Percentiles rank a stretch among this genome's conserved stretches.
These are phyloP conservation scores for Penicillium digitatum DNA, from an alignment of 2,329 filamentous ascomycete genomes.

Conservation along the genomic window DNA sequence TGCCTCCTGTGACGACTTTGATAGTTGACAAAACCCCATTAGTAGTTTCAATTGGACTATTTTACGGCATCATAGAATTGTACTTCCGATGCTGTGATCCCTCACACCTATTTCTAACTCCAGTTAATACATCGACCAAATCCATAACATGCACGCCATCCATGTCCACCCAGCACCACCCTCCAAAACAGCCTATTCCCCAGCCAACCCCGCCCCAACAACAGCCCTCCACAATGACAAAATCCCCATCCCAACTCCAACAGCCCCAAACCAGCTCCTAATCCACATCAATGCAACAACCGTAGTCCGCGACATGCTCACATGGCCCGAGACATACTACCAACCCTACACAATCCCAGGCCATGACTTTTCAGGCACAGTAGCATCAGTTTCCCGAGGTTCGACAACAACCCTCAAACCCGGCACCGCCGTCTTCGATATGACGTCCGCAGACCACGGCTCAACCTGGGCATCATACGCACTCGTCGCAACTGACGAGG, in stretches of 20 bases:
- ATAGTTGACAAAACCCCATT: neutral
- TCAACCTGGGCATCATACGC: conserved; percentile 30
- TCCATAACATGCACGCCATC: conserved; percentile 21
- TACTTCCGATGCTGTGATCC: neutral
- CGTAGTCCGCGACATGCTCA: conserved; percentile 24
- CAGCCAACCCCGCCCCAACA: conserved; percentile 28
- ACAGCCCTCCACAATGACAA: conserved; percentile 20
- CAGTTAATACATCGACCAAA: neutral
- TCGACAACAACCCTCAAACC: conserved; percentile 12
- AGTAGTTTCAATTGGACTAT: neutral
- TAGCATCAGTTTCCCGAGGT: conserved; percentile 4
- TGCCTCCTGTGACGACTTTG: neutral
- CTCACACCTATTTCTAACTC: neutral
- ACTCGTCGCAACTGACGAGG: conserved; percentile 20
- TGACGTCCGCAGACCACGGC: conserved; percentile 20
- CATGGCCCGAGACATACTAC: conserved; percentile 30
- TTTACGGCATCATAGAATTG: neutral
- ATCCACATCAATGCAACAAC: conserved; percentile 24
- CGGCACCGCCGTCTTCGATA: conserved; percentile 32
- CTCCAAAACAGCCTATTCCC: conserved; percentile 14
- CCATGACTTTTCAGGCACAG: conserved; percentile 24
- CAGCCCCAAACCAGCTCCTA: conserved; percentile 17
- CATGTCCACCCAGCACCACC: conserved; percentile 20
- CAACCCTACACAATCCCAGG: conserved; percentile 19
- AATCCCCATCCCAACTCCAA: conserved; percentile 20